Evolutionary conservation across 495 filamentous ascomycete species (phyloP).

Genomic region (Tuber calosporum): DNA sequence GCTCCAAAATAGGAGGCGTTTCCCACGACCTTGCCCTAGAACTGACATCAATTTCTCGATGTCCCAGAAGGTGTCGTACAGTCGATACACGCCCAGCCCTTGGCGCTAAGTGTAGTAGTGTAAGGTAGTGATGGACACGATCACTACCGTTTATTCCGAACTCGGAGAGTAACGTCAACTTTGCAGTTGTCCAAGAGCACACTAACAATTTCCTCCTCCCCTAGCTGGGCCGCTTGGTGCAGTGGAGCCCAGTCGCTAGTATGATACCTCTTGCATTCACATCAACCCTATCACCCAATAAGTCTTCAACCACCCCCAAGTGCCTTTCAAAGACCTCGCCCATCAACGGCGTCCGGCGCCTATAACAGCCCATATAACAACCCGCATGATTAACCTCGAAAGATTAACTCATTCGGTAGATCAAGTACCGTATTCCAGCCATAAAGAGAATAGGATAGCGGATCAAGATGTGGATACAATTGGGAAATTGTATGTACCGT

Average conservation of each 20-base stretch:
- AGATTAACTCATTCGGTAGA: neutral
- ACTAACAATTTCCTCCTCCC: neutral
- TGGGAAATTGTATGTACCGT: neutral
- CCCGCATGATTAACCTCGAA: neutral
- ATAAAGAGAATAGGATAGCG: neutral
- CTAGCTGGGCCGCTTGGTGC: neutral
- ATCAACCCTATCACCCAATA: neutral
- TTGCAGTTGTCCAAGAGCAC: neutral
- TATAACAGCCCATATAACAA: neutral
- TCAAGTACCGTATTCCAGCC: neutral
- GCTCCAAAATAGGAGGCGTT: neutral
- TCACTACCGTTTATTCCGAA: neutral
- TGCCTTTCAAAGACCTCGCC: neutral
- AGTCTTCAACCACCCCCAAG: neutral
- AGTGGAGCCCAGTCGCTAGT: neutral
- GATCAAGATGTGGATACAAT: neutral
- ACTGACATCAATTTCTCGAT: neutral
- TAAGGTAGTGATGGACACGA: too few relatives aligned
- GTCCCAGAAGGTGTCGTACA: neutral
- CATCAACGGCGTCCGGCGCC: neutral
- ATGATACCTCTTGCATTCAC: neutral
- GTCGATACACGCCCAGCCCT: neutral
- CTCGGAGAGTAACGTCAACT: neutral
- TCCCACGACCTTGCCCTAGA: neutral
- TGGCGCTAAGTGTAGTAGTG: neutral